Conservation (phyloP, 257 asterid species). For the Osmanthus fragrans region DNA sequence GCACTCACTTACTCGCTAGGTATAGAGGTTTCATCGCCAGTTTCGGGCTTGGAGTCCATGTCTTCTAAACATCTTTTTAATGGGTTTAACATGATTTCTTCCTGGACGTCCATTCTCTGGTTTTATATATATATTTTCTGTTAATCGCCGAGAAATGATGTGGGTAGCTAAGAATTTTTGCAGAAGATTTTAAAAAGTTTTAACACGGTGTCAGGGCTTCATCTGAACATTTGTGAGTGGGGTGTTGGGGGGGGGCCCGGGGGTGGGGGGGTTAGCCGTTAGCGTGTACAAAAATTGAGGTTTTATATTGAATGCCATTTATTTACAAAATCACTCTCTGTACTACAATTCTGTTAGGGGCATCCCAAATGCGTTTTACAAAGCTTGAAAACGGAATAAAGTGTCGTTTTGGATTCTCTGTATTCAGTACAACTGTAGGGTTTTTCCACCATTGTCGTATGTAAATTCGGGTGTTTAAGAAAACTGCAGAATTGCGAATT, state of each 20-base stretch:
- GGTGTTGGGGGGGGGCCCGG: too few relatives aligned
- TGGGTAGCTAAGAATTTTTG: not conserved
- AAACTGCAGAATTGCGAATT: not conserved
- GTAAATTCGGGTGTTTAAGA: not conserved
- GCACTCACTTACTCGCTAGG: slow-evolving; percentile 53
- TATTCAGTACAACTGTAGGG: not conserved
- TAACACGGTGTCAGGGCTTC: not conserved
- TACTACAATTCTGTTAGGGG: not conserved
- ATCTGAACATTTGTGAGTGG: slow-evolving; percentile 7
- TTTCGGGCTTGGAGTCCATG: slow-evolving; percentile 27
- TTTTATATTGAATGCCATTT: not conserved
- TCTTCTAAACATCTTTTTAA: slow-evolving; percentile 42
- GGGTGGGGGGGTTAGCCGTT: too few relatives aligned
- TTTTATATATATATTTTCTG: not conserved
- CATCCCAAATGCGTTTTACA: not conserved
- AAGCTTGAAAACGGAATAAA: not conserved
- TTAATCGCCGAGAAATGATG: slow-evolving; percentile 27
- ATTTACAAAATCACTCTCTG: not conserved
- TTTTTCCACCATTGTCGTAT: not conserved
- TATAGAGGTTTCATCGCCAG: slow-evolving; percentile 42
- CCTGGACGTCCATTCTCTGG: slow-evolving; percentile 33
- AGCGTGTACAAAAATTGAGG: not conserved
- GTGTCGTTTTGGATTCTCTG: not conserved
- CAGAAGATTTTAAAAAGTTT: slow-evolving; percentile 24
- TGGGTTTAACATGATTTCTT: slow-evolving; percentile 35